Percentiles rank a stretch among this genome's conserved stretches.
Evolutionary conservation across 495 filamentous ascomycete genomes (phyloP).

Genomic region (Aspergillus affinis): DNA sequence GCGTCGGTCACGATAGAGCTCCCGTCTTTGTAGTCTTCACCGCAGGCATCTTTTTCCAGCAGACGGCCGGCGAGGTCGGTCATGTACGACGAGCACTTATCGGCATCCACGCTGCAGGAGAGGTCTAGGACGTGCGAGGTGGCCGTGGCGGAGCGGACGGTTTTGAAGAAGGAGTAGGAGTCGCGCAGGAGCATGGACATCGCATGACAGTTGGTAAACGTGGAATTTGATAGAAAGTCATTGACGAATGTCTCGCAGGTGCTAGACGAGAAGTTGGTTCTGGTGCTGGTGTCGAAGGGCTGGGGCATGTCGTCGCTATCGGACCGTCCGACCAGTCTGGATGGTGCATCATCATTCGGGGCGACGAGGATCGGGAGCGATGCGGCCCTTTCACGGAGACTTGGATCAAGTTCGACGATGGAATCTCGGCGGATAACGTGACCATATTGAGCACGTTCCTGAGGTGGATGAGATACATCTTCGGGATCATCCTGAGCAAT

Average conservation of each 20-base stretch:
- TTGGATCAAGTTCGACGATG: not conserved
- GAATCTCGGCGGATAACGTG: slow-evolving; percentile 1
- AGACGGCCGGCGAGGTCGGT: slow-evolving; percentile 57
- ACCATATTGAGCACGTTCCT: slow-evolving; percentile 6
- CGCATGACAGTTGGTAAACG: slow-evolving; percentile 69
- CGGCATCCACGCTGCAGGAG: slow-evolving; percentile 63
- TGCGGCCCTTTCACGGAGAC: not conserved
- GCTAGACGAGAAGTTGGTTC: slow-evolving; percentile 63
- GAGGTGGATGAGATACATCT: slow-evolving; percentile 15
- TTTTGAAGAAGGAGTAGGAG: slow-evolving; percentile 75
- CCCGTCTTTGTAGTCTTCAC: slow-evolving; percentile 59
- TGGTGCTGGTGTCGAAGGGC: slow-evolving; percentile 70
- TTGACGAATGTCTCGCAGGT: slow-evolving; percentile 69
- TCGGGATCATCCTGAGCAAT: slow-evolving; percentile 21
- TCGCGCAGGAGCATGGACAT: slow-evolving; percentile 73
- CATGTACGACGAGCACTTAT: slow-evolving; percentile 60
- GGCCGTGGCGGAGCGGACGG: slow-evolving; percentile 58
- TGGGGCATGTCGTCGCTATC: slow-evolving; percentile 52
- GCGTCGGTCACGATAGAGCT: slow-evolving; percentile 72
- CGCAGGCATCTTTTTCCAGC: slow-evolving; percentile 60
- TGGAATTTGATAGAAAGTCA: slow-evolving; percentile 58
- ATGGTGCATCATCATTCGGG: not conserved
- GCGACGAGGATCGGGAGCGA: not conserved
- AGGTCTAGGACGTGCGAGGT: slow-evolving; percentile 71
- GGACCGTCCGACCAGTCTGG: not conserved